Evolutionary conservation across 2,329 filamentous ascomycete species (phyloP), one percentile per base, ranked within the genome.

Genomic region (Penicillium sp.): DNA sequence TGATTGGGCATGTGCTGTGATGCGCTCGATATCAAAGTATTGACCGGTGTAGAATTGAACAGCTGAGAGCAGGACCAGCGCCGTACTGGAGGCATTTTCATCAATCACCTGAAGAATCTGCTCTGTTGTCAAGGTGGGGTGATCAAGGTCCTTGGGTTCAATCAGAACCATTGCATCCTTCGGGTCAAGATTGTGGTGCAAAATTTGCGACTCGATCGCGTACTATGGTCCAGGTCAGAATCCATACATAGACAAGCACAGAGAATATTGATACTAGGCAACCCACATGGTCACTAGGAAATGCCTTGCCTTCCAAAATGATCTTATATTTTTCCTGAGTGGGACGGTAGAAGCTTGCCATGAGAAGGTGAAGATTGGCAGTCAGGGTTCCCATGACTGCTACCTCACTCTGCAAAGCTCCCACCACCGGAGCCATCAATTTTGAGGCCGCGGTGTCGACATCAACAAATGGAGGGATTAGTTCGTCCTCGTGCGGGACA

Each of bases 31-130:
- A 73, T 96, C 91, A 65, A 96, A 90, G 55, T 90, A 85, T 72
- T 97, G 93, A 54, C 92, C 92, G 0, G 89, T 95, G 77, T 96
- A 96, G 79, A 92, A 97, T 72, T 97, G 92, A 43, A 97, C 89
- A 10, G 91, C 93, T 0, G 92, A 91, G 0, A 97, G 84, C 4
- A 96, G 83, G 1, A 96, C 77, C 9, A 97, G 76, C 1, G 92
- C 90, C 0, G 91, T 87, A 6, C 84, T 84, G 1, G 85, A 81
- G 46, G 88, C 89, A 69, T 96, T 88, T 58, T 86, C 78, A 60
- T 92, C 88, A 63, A 96, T 96, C 4, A 85, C 79, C 8, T 83
- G 80, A 10, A 95, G 80, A 42, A 96, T 89, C 61, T 87, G 80
- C 45, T 88, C 83, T 0, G 89, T 96, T 1, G 84, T 81, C 49